These are phyloP conservation scores for Whalleya microplaca DNA, from an alignment of 2,329 filamentous ascomycete genomes.

Conservation along the genomic window DNA sequence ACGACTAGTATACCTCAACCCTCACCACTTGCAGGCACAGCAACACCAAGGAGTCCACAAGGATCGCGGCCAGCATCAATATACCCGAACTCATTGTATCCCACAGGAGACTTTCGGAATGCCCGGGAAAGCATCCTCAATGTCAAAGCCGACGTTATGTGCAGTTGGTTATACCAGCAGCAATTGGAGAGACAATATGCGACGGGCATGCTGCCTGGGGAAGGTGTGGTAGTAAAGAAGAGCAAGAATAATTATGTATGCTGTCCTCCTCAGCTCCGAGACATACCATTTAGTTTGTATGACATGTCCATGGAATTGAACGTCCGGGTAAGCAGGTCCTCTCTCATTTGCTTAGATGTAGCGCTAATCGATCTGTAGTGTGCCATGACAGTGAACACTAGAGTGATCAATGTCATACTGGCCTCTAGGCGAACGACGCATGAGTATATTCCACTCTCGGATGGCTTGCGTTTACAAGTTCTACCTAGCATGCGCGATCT, in stretches of 20 bases:
- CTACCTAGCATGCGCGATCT: conserved; percentile 60
- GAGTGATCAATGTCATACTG: conserved; percentile 65
- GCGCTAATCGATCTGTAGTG: conserved; percentile 48
- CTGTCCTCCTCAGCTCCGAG: conserved; percentile 43
- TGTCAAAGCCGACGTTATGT: conserved; percentile 64
- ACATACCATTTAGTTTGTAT: conserved; percentile 40
- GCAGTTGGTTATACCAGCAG: conserved; percentile 65
- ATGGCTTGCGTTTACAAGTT: conserved; percentile 64
- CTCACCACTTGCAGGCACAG: conserved; percentile 22
- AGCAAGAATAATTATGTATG: conserved; percentile 43
- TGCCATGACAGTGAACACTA: conserved; percentile 70
- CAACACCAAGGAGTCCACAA: conserved; percentile 23
- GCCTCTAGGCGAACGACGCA: conserved; percentile 46
- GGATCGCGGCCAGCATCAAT: conserved; percentile 29
- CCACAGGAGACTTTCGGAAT: conserved; percentile 46
- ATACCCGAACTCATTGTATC: conserved; percentile 39
- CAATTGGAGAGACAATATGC: conserved; percentile 56
- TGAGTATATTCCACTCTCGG: conserved; percentile 60
- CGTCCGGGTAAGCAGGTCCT: conserved; percentile 38
- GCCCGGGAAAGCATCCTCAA: conserved; percentile 50
- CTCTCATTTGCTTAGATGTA: not conserved
- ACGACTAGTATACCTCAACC: conserved; percentile 2
- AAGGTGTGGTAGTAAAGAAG: conserved; percentile 47
- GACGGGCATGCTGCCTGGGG: conserved; percentile 41
- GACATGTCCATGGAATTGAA: conserved; percentile 44